Evolutionary conservation across 345 rosid genomes (phyloP).

Genomic region (Reutealis trisperma): DNA sequence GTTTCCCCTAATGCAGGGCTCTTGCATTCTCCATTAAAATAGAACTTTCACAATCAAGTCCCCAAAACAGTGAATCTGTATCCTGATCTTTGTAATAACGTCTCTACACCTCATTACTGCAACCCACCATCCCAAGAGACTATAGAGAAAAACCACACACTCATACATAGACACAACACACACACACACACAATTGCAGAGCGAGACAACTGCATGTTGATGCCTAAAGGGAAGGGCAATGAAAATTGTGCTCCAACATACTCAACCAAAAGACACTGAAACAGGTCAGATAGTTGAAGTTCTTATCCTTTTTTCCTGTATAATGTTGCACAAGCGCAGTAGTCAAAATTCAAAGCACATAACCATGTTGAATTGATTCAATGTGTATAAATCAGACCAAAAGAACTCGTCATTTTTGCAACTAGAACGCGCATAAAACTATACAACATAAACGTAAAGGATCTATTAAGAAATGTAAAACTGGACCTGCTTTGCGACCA

Average conservation of each 20-base stretch:
- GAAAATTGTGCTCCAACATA: too few species aligned
- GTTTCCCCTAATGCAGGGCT: neutral
- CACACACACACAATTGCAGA: neutral
- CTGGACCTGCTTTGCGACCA: slow-evolving; percentile 60
- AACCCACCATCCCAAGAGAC: too few species aligned
- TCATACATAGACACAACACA: too few species aligned
- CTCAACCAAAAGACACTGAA: too few species aligned
- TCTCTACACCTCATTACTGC: neutral
- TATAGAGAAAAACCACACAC: too few species aligned
- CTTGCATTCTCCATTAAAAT: too few species aligned
- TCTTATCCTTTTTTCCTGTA: too few species aligned
- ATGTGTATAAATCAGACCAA: neutral
- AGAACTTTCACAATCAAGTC: too few species aligned
- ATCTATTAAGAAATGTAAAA: neutral
- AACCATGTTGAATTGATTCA: neutral
- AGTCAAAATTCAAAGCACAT: neutral
- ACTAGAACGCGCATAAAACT: neutral
- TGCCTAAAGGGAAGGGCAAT: neutral
- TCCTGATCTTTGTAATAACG: neutral
- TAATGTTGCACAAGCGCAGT: neutral
- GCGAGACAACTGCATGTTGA: neutral
- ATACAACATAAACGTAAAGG: too few species aligned
- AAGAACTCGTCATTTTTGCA: neutral
- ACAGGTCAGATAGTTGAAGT: too few species aligned
- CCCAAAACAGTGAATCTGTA: neutral